Evolutionary conservation across 176 grass and related monocot species (phyloP), one percentile per base, ranked within the genome.

Genomic region (Phyllostachys edulis): DNA sequence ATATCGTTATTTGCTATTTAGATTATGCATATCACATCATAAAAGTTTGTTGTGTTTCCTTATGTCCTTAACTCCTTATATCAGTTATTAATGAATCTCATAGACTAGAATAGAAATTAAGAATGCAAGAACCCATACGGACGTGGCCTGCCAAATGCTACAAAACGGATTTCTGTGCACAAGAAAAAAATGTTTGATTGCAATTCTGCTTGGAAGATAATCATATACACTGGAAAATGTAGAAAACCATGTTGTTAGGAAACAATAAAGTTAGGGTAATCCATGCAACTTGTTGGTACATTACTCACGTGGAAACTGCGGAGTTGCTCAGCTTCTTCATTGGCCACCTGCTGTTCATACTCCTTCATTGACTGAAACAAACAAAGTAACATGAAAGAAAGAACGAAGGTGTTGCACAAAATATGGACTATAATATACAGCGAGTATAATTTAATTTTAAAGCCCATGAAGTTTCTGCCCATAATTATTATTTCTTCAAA

Each of bases 251-350:
- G 17, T n/a, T 26, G 37, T 67, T n/a, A 37, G 38, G 74, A 45
- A 46, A 46, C 2, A 36, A 36, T 55, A 38, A 74, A 69, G n/a
- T 4, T 16, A 24, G 24, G 57, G 40, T 1, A 70, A 83, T 59
- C 42, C 39, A 60, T 6, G 12, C 12, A 61, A 39, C 51, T 40
- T 61, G 29, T 61, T 45, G 52, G 62, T 61, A 62, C 10, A 50
- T 34, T 47, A 88, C 69, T 90, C 83, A 99, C 96, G 47, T 99
- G 93, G 27, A 96, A 99, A 80, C 83, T 89, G 82, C 91, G 87
- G 69, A 99, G 93, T 77, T 99, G 76, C 75, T 96, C 87, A 17
- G 88, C 88, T 69, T 99, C 96, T 91, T 96, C 89, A 89, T 68
- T 63, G 27, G 91, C 91, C 59, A 99, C 77, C 78, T 99, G 93